phyloP scores from a whole-genome alignment of 306 rosid species.

The Rubus parviflorus region DNA sequence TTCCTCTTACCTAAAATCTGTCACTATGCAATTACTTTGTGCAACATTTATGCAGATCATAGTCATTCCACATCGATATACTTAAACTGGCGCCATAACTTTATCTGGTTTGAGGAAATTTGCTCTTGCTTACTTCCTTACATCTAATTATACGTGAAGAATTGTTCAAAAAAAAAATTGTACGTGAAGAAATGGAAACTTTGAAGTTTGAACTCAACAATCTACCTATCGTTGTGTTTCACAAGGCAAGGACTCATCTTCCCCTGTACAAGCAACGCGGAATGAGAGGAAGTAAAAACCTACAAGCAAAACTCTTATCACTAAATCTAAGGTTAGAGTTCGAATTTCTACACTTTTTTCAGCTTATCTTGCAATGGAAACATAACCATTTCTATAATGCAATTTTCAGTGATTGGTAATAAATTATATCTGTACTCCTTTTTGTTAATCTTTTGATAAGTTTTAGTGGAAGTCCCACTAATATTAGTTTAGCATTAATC shows the following conservation, averaged over 20 bases:
- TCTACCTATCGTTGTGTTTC: background rate
- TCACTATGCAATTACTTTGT: background rate
- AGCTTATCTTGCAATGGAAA: background rate
- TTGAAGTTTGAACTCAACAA: background rate
- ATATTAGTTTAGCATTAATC: background rate
- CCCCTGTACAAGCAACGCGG: background rate
- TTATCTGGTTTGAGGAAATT: background rate
- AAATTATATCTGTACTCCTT: too few relatives aligned
- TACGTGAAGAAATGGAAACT: background rate
- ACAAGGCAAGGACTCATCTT: background rate
- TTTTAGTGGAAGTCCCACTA: conserved; percentile 41
- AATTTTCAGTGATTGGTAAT: too few relatives aligned
- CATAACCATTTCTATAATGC: too few relatives aligned
- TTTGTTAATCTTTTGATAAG: background rate
- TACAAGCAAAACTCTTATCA: background rate
- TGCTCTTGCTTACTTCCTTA: background rate
- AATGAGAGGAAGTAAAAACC: background rate
- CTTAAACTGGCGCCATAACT: background rate
- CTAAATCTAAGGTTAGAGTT: background rate
- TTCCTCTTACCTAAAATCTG: background rate
- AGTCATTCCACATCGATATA: background rate
- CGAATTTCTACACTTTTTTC: background rate
- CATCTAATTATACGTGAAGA: background rate
- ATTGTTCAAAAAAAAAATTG: too few relatives aligned
- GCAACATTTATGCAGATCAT: background rate